Evolutionary conservation across 2,329 filamentous ascomycete species (phyloP).

Genomic region (Colletotrichum sp.): DNA sequence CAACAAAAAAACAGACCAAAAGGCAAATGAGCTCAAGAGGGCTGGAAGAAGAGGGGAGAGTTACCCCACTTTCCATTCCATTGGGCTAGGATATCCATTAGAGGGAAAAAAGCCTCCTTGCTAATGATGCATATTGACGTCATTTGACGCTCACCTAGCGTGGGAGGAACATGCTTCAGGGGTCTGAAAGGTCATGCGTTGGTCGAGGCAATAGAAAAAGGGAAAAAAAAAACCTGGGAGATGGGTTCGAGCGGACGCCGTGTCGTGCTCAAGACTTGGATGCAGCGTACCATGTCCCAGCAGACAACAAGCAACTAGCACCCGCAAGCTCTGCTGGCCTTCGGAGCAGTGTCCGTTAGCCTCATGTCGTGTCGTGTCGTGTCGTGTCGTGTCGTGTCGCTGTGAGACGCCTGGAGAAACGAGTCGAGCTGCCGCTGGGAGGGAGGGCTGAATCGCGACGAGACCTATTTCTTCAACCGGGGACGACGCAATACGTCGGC

Average conservation of each 20-base stretch:
- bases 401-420: background rate
- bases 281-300: background rate
- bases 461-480: background rate
- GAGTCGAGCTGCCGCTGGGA: background rate
- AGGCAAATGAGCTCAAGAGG: background rate
- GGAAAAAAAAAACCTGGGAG: background rate
- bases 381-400: background rate
- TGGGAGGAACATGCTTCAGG: constrained; percentile 8
- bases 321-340: background rate
- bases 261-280: background rate
- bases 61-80: background rate
- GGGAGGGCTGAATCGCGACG: background rate
- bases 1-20: background rate
- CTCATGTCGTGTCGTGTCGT: background rate
- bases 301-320: background rate
- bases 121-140: constrained; percentile 3
- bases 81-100: background rate
- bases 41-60: background rate
- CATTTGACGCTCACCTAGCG: background rate
- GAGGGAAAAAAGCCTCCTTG: background rate
- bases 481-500: background rate
- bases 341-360: constrained; percentile 19
- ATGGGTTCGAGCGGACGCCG: background rate
- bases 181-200: constrained; percentile 12
- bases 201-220: background rate